Conservation (phyloP, 2,329 filamentous ascomycete genomes). For the Trichoderma asperellum region DNA sequence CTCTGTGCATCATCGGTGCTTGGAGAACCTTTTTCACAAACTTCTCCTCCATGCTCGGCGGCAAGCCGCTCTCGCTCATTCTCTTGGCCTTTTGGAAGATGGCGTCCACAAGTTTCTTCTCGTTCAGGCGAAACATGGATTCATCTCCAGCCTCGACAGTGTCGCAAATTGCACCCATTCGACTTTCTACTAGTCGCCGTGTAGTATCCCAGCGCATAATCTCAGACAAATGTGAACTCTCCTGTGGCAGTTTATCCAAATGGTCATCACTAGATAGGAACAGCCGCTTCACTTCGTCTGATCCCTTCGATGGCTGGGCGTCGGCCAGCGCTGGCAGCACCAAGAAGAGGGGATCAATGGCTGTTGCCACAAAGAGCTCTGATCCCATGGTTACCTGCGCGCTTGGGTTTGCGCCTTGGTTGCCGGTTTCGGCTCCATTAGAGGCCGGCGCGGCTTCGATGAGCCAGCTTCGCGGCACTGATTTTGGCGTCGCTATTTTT, state of each 20-base stretch:
- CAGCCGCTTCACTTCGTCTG: conserved; percentile 59
- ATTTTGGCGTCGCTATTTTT: conserved; percentile 56
- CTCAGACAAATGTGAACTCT: conserved; percentile 61
- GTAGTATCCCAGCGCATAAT: conserved; percentile 56
- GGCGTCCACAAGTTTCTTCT: conserved; percentile 68
- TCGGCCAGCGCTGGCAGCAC: conserved; percentile 71
- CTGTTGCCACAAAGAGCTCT: conserved; percentile 81
- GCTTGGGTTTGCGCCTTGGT: conserved; percentile 30
- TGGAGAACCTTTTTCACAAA: conserved; percentile 79
- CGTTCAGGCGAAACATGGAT: conserved; percentile 79
- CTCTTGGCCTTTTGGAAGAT: conserved; percentile 72
- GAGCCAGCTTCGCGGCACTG: conserved; percentile 65
- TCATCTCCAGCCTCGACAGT: conserved; percentile 82
- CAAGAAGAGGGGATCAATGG: conserved; percentile 83
- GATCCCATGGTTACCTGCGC: conserved; percentile 62
- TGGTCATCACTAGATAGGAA: conserved; percentile 75
- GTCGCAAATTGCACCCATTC: conserved; percentile 76
- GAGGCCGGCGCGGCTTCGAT: conserved; percentile 46
- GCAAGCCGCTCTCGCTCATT: conserved; percentile 68
- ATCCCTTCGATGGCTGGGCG: conserved; percentile 44
- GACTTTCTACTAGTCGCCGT: conserved; percentile 59
- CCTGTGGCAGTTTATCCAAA: conserved; percentile 63
- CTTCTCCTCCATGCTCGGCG: conserved; percentile 80
- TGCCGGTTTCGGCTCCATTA: conserved; percentile 32
- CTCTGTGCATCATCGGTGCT: conserved; percentile 70